A percentile compares a stretch with the other conserved stretches of the same genome.
These are phyloP conservation scores for Udeniomyces megalosporus DNA, from an alignment of 768 basidiomycete species.

Conservation along the genomic window DNA sequence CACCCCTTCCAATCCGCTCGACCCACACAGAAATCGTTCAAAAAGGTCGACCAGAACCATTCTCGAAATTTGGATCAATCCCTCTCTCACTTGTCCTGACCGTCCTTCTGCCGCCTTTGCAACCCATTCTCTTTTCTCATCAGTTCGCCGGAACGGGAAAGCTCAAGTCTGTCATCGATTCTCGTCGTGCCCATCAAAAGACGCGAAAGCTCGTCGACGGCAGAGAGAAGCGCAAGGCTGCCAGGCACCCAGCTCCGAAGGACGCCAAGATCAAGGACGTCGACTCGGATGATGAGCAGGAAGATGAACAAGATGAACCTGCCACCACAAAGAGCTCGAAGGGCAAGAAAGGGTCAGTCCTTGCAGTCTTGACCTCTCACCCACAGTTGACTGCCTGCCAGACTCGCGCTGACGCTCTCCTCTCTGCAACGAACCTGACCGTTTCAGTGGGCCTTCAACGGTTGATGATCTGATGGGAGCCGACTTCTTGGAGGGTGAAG, in stretches of 20 bases:
- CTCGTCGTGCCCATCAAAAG: conserved; percentile 65
- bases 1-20: not conserved
- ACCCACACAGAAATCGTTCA: conserved; percentile 11
- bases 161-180: conserved; percentile 70
- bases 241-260: conserved; percentile 32
- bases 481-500: conserved; percentile 50
- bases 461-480: conserved; percentile 63
- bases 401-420: no score
- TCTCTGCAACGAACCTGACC: not conserved
- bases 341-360: not conserved
- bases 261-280: conserved; percentile 5
- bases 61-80: not conserved
- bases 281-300: not conserved
- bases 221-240: conserved; percentile 35
- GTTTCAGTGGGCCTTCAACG: conserved; percentile 24
- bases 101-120: not conserved
- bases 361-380: not conserved
- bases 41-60: not conserved
- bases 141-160: conserved; percentile 80
- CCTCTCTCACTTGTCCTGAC: no score
- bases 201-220: conserved; percentile 52
- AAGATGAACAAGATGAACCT: not conserved
- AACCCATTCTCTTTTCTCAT: conserved; percentile 21
- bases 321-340: conserved; percentile 1
- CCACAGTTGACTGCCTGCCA: no score